Evolutionary conservation across 805 yeast species (phyloP).

Genomic region (Tanozyma kutaoensis): DNA sequence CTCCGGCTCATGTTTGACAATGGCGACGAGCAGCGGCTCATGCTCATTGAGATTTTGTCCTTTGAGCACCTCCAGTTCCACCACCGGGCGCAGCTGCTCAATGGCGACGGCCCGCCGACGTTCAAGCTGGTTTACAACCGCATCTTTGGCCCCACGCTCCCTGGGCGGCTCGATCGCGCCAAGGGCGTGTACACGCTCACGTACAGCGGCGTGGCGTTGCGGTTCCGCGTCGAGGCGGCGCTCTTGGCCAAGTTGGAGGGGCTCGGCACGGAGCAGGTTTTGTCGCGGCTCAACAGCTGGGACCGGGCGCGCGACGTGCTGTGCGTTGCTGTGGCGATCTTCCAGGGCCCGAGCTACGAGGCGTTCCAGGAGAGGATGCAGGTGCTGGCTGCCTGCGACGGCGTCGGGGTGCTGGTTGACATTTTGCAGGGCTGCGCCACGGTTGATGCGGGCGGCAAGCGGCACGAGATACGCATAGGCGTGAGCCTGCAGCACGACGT

Average conservation of each 20-base stretch:
- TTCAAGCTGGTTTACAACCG: constrained; percentile 38
- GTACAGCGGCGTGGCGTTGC: constrained; percentile 45
- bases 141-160: constrained; percentile 49
- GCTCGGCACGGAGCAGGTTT: constrained; percentile 6
- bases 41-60: constrained; percentile 14
- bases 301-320: constrained; percentile 15
- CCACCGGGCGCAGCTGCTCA: constrained; percentile 6
- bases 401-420: too few relatives aligned
- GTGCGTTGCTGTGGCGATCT: constrained; percentile 27
- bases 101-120: constrained; percentile 5
- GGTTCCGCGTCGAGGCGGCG: constrained; percentile 18
- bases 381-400: too few relatives aligned
- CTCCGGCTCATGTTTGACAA: constrained; percentile 15
- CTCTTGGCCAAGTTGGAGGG: constrained; percentile 5
- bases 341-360: constrained; percentile 23
- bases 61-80: constrained; percentile 10
- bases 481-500: constrained; percentile 36
- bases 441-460: neutral
- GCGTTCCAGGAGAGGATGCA: constrained; percentile 8
- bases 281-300: constrained; percentile 20
- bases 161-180: constrained; percentile 25
- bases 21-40: constrained; percentile 11
- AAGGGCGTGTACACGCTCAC: constrained; percentile 29
- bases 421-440: neutral
- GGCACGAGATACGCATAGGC: constrained; percentile 16